Evolutionary conservation across 2,329 filamentous ascomycete species (phyloP).

Genomic region (Sporothrix brunneoviolacea): DNA sequence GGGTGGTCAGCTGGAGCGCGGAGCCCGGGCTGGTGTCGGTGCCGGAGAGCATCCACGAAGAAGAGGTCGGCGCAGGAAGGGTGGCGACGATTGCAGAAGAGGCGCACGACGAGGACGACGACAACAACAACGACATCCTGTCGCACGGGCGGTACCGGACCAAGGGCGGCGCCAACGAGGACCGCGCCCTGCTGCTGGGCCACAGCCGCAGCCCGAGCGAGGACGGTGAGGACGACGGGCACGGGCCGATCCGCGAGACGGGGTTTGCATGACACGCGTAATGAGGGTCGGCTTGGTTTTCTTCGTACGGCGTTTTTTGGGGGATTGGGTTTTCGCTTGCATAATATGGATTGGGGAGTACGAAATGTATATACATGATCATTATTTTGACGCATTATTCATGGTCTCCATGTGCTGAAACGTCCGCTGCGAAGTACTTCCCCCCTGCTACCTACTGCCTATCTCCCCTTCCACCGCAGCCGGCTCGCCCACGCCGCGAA

Average conservation of each 20-base stretch:
- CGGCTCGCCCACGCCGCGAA: constrained; percentile 68
- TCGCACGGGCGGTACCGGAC: background rate
- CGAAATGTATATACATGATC: too few relatives aligned
- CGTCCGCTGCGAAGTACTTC: background rate
- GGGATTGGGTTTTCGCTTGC: too few relatives aligned
- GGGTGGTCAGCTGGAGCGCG: constrained; percentile 31
- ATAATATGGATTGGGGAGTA: too few relatives aligned
- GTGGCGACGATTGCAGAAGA: constrained; percentile 23
- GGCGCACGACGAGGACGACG: constrained; percentile 10
- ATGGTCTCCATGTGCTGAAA: background rate
- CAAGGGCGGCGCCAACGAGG: constrained; percentile 3
- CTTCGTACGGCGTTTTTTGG: background rate
- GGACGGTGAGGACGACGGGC: constrained; percentile 2
- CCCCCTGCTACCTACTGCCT: too few relatives aligned
- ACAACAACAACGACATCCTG: constrained; percentile 1
- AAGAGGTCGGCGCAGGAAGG: background rate
- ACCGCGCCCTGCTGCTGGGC: constrained; percentile 14
- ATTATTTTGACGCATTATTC: too few relatives aligned
- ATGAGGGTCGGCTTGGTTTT: background rate
- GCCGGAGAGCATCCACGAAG: constrained; percentile 24
- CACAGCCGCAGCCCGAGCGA: constrained; percentile 3
- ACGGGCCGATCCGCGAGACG: background rate
- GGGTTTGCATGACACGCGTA: background rate
- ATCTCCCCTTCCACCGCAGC: constrained; percentile 63
- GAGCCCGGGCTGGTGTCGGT: constrained; percentile 33